These are phyloP conservation scores for Verticillium isaacii DNA, from an alignment of 2,329 filamentous ascomycete genomes.

Conservation along the genomic window DNA sequence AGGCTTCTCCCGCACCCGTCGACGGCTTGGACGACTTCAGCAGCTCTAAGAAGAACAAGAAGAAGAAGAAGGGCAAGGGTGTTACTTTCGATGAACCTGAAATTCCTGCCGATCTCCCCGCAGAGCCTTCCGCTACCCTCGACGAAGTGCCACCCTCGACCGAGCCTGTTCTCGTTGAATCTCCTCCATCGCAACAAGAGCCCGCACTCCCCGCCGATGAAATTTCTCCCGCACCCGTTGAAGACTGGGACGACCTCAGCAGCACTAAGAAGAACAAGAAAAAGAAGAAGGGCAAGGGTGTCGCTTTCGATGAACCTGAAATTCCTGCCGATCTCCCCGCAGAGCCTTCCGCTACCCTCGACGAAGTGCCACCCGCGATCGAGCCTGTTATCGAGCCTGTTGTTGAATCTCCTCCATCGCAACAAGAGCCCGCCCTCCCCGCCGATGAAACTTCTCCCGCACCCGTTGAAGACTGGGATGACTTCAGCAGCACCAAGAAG, in stretches of 20 bases:
- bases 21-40: neutral
- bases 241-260: neutral
- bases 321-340: too few relatives aligned
- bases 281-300: conserved; percentile 18
- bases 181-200: neutral
- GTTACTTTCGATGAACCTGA: neutral
- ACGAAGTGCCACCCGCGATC: neutral
- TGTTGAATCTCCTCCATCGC: neutral
- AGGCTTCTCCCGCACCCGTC: neutral
- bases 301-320: neutral
- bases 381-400: neutral
- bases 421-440: neutral
- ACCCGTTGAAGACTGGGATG: conserved; percentile 1
- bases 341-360: neutral
- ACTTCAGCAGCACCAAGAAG: conserved; percentile 15
- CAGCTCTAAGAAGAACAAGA: conserved; percentile 20
- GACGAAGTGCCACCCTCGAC: neutral
- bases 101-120: too few relatives aligned
- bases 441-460: neutral
- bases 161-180: neutral
- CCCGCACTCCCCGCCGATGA: neutral
- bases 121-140: neutral
- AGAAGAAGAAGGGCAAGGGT: conserved; percentile 18
- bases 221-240: neutral
- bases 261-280: conserved; percentile 20